These are phyloP conservation scores for Blastocystis sp. DNA, from an alignment of 352 stramenopile species.

Conservation along the genomic window DNA sequence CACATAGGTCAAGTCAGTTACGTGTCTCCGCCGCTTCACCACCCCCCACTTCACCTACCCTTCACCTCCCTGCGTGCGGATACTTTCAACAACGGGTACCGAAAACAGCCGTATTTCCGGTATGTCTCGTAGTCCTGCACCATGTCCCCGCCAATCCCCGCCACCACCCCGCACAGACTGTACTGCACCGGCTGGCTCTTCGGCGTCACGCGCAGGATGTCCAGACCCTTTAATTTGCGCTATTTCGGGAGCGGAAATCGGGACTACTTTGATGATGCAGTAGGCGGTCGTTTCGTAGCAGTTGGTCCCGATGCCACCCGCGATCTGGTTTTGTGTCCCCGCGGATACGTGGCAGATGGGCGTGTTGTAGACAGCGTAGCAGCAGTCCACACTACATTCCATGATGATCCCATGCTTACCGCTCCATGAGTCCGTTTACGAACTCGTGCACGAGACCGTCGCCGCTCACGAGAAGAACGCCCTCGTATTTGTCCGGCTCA, in stretches of 20 bases:
- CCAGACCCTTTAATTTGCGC: conserved; percentile 28
- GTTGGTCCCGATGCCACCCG: conserved; percentile 33
- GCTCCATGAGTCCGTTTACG: conserved; percentile 46
- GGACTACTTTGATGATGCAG: conserved; percentile 49
- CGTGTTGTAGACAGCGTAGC: conserved; percentile 52
- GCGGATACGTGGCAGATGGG: conserved; percentile 52
- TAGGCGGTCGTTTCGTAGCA: conserved; percentile 50
- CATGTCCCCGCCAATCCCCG: conserved; percentile 54
- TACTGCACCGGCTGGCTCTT: conserved; percentile 46
- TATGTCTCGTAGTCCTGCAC: conserved; percentile 51
- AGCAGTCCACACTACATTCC: conserved; percentile 43
- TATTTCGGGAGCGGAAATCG: background rate
- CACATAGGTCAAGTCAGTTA: conserved; percentile 45
- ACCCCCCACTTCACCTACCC: conserved; percentile 52
- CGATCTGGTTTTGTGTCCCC: conserved; percentile 55
- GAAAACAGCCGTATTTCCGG: conserved; percentile 40
- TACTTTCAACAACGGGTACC: conserved; percentile 49
- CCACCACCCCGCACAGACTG: conserved; percentile 35
- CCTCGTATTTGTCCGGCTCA: conserved; percentile 52
- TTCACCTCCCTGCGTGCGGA: background rate
- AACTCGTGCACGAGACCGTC: conserved; percentile 55
- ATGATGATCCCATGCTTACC: background rate
- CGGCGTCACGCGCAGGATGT: conserved; percentile 23
- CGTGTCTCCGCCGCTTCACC: conserved; percentile 49
- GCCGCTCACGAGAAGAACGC: conserved; percentile 38